Evolutionary conservation across 1,139 yeast genomes (phyloP).

Genomic region (Hemisphaericaspora subhashii): DNA sequence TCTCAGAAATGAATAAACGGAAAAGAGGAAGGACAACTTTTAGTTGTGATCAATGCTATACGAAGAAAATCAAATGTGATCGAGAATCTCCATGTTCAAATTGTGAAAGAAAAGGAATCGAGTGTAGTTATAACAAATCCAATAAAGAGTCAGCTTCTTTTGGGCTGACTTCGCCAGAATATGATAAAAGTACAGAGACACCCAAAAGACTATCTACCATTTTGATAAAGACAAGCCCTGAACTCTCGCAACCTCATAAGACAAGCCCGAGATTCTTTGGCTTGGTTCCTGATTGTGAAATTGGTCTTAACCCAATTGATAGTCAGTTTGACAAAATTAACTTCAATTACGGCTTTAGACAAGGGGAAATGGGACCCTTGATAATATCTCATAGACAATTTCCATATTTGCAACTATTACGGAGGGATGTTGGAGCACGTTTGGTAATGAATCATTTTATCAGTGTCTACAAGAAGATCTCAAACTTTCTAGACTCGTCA

Average conservation of each 20-base stretch:
- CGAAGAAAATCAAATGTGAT: conserved; percentile 36
- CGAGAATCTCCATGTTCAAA: conserved; percentile 32
- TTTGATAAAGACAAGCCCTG: neutral
- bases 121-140: conserved; percentile 15
- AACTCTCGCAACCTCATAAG: neutral
- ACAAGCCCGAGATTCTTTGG: conserved; percentile 2
- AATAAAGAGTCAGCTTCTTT: conserved; percentile 5
- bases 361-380: conserved; percentile 9
- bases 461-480: neutral
- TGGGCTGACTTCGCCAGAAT: too few relatives aligned
- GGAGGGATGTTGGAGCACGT: conserved; percentile 19
- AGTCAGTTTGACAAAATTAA: conserved; percentile 11
- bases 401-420: conserved; percentile 18
- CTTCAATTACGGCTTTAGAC: conserved; percentile 13
- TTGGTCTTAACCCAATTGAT: conserved; percentile 14
- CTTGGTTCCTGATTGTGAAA: too few relatives aligned
- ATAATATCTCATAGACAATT: conserved; percentile 11
- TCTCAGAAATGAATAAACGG: neutral
- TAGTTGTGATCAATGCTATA: conserved; percentile 29
- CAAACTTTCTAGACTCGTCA: conserved; percentile 1
- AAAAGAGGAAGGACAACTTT: conserved; percentile 16
- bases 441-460: conserved; percentile 15
- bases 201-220: neutral
- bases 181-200: conserved; percentile 12
- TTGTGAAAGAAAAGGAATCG: conserved; percentile 24